Evolutionary conservation across 2,329 filamentous ascomycete species (phyloP), one percentile per base, ranked within the genome.

Genomic region (Hypoxylon sp.): DNA sequence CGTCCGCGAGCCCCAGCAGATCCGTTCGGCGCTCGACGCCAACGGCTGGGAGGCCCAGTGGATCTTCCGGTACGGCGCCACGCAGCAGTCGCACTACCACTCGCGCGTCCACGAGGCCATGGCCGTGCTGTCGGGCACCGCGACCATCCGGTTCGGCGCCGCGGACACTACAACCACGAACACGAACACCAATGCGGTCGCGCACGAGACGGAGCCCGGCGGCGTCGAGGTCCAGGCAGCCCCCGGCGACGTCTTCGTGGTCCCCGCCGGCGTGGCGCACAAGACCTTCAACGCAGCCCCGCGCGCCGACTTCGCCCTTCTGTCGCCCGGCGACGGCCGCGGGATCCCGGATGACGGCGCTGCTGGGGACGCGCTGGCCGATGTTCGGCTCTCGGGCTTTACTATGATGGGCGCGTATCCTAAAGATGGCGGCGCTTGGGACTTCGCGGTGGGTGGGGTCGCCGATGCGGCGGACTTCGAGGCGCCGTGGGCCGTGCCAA

Each of bases 371-470:
- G 74, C 73, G 17, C 67, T 83, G 55, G 67, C 65, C 4, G 61
- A 63, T 1, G 63, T 80, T 1, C 42, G 73, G 51, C 51, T 81
- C 3, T 61, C 68, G 1, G 80, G 80, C 0, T 84, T 83, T 61
- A 81, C 77, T 48, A 84, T 84, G 82, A 79, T 86, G 69, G 84
- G 84, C 0, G 82, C 81, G 3, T 87, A 86, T 73, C 81, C 81
- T 2, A 64, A 66, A 29, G 67, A 63, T 31, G 75, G 77, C 2
- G 72, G 72, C 0, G 68, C 71, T 9, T 85, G 82, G 83, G 81
- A 84, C 66, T 83, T 81, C 66, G 71, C 71, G 3, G 69, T 75
- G 2, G 80, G 78, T 7, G 79, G 78, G 1, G 77, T 79, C n/a
- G n/a, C n/a, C 58, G 70, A 79, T 65, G 67, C 65, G 17, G 77